These are phyloP conservation scores for Hygrophoropsis aurantiaca DNA, from an alignment of 768 basidiomycete species.

Conservation along the genomic window DNA sequence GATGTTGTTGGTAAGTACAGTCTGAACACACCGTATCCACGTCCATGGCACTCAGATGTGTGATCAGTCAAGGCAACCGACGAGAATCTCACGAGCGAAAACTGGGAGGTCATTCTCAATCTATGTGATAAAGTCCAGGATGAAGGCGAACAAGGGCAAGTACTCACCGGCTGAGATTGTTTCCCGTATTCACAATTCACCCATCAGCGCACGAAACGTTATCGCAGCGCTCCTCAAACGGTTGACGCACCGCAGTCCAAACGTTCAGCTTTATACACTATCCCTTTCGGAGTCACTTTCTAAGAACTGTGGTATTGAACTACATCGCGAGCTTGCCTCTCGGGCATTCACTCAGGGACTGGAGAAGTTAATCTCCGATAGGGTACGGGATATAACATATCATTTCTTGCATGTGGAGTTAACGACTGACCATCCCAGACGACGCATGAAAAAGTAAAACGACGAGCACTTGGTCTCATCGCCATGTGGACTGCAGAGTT, in stretches of 20 bases:
- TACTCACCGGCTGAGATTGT: slow-evolving; percentile 6
- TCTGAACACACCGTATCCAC: slow-evolving; percentile 6
- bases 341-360: slow-evolving; percentile 88
- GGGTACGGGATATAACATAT: slow-evolving; percentile 48
- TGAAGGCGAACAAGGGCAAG: slow-evolving; percentile 83
- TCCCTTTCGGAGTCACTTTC: slow-evolving; percentile 84
- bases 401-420: slow-evolving; percentile 9
- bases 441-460: slow-evolving; percentile 88
- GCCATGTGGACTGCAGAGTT: slow-evolving; percentile 86
- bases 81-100: slow-evolving; percentile 91
- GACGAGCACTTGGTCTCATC: slow-evolving; percentile 67
- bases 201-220: slow-evolving; percentile 76
- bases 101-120: slow-evolving; percentile 93
- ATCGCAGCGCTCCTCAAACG: slow-evolving; percentile 86
- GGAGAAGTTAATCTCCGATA: slow-evolving; percentile 84
- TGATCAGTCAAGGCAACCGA: slow-evolving; percentile 91
- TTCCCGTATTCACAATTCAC: slow-evolving; percentile 9
- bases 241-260: slow-evolving; percentile 90
- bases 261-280: slow-evolving; percentile 93
- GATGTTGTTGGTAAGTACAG: slow-evolving; percentile 80
- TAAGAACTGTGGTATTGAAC: slow-evolving; percentile 82
- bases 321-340: slow-evolving; percentile 86
- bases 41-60: slow-evolving; percentile 1
- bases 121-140: slow-evolving; percentile 96
- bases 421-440: slow-evolving; percentile 53